A percentile compares a stretch with the other conserved stretches of the same genome.
Conservation (phyloP, 768 basidiomycete species). For the Russula earlei region DNA sequence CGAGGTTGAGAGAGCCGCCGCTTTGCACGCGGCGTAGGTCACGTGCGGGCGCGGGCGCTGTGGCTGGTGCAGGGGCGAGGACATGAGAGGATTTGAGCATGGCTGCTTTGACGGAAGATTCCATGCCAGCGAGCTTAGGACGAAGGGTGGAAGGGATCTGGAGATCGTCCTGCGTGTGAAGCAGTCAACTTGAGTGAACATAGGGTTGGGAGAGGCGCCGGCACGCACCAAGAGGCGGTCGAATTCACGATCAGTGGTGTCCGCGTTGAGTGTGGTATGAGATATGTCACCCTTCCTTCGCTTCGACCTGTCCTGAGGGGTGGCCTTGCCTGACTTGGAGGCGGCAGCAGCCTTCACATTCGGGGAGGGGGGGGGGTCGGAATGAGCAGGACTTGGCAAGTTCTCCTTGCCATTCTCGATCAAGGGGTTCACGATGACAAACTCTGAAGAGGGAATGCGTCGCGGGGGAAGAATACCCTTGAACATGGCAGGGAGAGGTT, state of each 20-base stretch:
- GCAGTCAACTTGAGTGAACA: neutral
- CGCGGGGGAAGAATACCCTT: slow-evolving; percentile 69
- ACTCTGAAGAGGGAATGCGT: slow-evolving; percentile 56
- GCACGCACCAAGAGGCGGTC: slow-evolving; percentile 70
- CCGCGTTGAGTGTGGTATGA: slow-evolving; percentile 27
- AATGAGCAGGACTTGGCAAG: slow-evolving; percentile 26
- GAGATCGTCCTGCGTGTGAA: slow-evolving; percentile 60
- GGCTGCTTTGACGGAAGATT: slow-evolving; percentile 77
- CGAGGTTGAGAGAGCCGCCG: slow-evolving; percentile 52
- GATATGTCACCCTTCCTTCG: slow-evolving; percentile 25
- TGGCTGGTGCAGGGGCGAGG: slow-evolving; percentile 25
- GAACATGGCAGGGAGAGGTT: slow-evolving; percentile 66
- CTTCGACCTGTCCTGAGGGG: slow-evolving; percentile 35
- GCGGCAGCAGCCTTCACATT: slow-evolving; percentile 19
- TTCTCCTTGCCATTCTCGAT: slow-evolving; percentile 63
- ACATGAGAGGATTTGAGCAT: slow-evolving; percentile 80
- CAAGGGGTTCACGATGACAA: slow-evolving; percentile 55
- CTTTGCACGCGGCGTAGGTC: slow-evolving; percentile 62
- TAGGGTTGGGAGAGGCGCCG: neutral
- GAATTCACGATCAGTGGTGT: slow-evolving; percentile 59
- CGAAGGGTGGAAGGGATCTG: slow-evolving; percentile 76
- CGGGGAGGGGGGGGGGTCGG: slow-evolving; percentile 17
- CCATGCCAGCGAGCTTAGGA: slow-evolving; percentile 72
- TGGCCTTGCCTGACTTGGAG: slow-evolving; percentile 28
- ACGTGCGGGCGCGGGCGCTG: slow-evolving; percentile 40